Conservation (phyloP, 2,329 filamentous ascomycete genomes). For the Verticillium klebahnii region DNA sequence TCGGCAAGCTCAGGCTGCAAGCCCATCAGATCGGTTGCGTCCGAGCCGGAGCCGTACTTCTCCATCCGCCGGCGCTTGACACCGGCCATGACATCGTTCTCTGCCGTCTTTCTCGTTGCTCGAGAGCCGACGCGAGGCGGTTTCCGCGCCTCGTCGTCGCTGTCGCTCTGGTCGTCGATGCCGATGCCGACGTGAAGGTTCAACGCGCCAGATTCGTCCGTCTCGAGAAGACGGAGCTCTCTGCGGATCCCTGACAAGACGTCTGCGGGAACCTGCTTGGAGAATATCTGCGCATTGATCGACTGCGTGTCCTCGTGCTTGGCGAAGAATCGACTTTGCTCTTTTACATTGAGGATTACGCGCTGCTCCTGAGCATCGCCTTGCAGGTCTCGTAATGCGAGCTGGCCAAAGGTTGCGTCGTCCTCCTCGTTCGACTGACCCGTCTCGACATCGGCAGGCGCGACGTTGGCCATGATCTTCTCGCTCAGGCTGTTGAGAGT, state of each 20-base stretch:
- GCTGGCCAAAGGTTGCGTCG: slow-evolving; percentile 67
- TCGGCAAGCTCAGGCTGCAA: slow-evolving; percentile 56
- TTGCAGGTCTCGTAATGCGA: slow-evolving; percentile 76
- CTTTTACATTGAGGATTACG: slow-evolving; percentile 81
- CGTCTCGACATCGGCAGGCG: slow-evolving; percentile 60
- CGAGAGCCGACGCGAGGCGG: slow-evolving; percentile 64
- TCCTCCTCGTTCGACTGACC: slow-evolving; percentile 64
- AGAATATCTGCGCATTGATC: slow-evolving; percentile 49
- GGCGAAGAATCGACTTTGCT: slow-evolving; percentile 80
- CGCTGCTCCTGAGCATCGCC: slow-evolving; percentile 69
- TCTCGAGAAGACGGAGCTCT: slow-evolving; percentile 52
- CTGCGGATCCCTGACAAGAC: slow-evolving; percentile 61
- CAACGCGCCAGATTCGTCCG: slow-evolving; percentile 44
- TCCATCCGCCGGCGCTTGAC: slow-evolving; percentile 59
- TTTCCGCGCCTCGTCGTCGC: slow-evolving; percentile 56
- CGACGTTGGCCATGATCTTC: slow-evolving; percentile 86
- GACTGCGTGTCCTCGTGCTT: slow-evolving; percentile 46
- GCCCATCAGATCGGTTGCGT: slow-evolving; percentile 9
- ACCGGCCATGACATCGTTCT: slow-evolving; percentile 61
- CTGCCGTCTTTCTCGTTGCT: slow-evolving; percentile 58
- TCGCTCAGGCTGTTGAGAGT: slow-evolving; percentile 88
- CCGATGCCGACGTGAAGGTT: slow-evolving; percentile 62
- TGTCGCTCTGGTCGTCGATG: slow-evolving; percentile 66
- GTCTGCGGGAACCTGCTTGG: slow-evolving; percentile 63
- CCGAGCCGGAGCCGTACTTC: slow-evolving; percentile 43